Base-by-base conservation (phyloP, 2,329 filamentous ascomycete species). In the Akanthomyces lecanii region DNA sequence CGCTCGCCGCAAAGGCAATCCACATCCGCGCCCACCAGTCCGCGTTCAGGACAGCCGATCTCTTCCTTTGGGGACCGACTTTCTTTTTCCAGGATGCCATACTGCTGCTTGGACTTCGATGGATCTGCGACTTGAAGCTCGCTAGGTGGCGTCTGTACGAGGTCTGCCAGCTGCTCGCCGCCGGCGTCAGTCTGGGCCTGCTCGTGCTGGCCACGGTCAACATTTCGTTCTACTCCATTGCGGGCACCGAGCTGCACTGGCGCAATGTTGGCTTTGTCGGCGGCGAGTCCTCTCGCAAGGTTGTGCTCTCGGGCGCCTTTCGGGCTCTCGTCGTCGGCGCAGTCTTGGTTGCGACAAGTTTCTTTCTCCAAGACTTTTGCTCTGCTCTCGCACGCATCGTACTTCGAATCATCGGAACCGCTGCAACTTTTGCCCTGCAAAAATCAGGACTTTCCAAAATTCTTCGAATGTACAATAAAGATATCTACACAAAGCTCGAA, bases 181-280 rank as follows among this genome's bases (percentile, higher is more conserved):
- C 42, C 8, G 18, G n/a, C 18, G 14, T 28, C 10, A 48, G 33
- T 14, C 33, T 48, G 7, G 33, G 33, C 21, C 16, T 59, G 16
- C n/a, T 50, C 21, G 44, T 59, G 45, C 33, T 50, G 21, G 33
- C 45, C 3, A 61, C 57, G 6, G 62, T 69, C 21, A 69, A 64
- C 57, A 66, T 74, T 1, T 69, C 72, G 2, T 76, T 76, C 48
- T 76, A 73, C 64, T 60, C 65, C 8, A 68, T 74, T 6, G 67
- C 69, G 11, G 69, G 70, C n/a, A 67, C 70, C 0, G 70, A 72
- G 61, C 67, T 72, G 21, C 70, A 71, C 33, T 72, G 70, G 70
- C 67, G 69, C 18, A 72, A 71, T 55, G 66, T 69, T 23, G 68
- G 64, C 5, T 54, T 72, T 45, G 69, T 68, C 1, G 56, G 65